These are phyloP conservation scores for Cladorrhinum samala DNA, from an alignment of 495 filamentous ascomycete genomes.

Conservation along the genomic window DNA sequence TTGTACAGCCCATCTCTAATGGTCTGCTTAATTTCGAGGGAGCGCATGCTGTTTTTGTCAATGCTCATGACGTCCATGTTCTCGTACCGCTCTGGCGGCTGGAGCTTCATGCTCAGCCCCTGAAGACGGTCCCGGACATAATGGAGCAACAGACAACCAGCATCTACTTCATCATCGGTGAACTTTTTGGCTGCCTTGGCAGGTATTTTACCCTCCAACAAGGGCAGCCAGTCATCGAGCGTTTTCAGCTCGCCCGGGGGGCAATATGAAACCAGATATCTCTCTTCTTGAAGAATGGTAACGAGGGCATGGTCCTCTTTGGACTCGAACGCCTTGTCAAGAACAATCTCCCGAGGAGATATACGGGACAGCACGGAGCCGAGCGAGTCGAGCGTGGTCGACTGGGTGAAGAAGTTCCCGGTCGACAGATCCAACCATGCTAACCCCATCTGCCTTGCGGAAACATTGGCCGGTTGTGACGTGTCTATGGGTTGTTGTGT, in stretches of 20 bases:
- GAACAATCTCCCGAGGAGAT: slow-evolving; percentile 75
- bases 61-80: slow-evolving; percentile 76
- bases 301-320: slow-evolving; percentile 36
- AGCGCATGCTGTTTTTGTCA: slow-evolving; percentile 83
- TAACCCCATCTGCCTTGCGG: slow-evolving; percentile 55
- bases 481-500: background rate
- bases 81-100: slow-evolving; percentile 69
- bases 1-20: slow-evolving; percentile 65
- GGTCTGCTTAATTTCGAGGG: slow-evolving; percentile 82
- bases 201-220: slow-evolving; percentile 65
- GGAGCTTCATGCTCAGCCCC: slow-evolving; percentile 74
- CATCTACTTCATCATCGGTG: slow-evolving; percentile 50
- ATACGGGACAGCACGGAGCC: slow-evolving; percentile 75
- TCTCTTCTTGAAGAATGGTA: slow-evolving; percentile 48
- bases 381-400: slow-evolving; percentile 64
- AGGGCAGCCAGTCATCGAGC: slow-evolving; percentile 62
- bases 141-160: slow-evolving; percentile 68
- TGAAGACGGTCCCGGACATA: slow-evolving; percentile 78
- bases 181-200: slow-evolving; percentile 36
- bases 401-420: slow-evolving; percentile 84
- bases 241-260: slow-evolving; percentile 41
- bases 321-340: slow-evolving; percentile 57
- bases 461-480: slow-evolving; percentile 7
- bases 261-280: slow-evolving; percentile 52
- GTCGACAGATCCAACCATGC: slow-evolving; percentile 96